These are phyloP conservation scores for Somion occarium DNA, from an alignment of 1,284 basidiomycete species.

Conservation along the genomic window DNA sequence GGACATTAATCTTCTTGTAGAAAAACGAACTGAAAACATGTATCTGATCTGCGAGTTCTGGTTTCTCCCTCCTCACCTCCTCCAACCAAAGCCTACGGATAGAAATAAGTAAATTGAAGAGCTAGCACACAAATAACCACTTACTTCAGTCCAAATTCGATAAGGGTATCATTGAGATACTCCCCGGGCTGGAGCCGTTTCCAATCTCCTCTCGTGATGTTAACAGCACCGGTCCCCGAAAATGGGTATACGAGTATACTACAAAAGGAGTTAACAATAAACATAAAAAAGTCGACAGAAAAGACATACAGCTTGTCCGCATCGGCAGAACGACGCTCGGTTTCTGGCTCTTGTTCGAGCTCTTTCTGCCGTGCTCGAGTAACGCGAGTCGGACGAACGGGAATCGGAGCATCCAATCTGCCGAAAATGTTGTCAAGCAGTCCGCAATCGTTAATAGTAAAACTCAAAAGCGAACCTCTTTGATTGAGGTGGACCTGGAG, in stretches of 20 bases:
- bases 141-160: slow-evolving; percentile 93
- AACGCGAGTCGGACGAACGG: not conserved
- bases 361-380: slow-evolving; percentile 9
- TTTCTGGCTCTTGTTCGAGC: not conserved
- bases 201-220: slow-evolving; percentile 75
- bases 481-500: no score
- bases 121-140: slow-evolving; percentile 22
- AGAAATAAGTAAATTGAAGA: not conserved
- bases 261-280: not conserved
- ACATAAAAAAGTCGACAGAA: slow-evolving; percentile 7
- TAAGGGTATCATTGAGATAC: slow-evolving; percentile 92
- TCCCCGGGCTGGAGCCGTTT: slow-evolving; percentile 71
- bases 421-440: not conserved
- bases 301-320: slow-evolving; percentile 59
- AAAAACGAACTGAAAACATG: slow-evolving; percentile 98
- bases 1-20: slow-evolving; percentile 86
- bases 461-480: no score
- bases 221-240: slow-evolving; percentile 65
- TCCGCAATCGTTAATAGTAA: no score
- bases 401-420: not conserved
- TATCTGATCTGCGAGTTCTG: slow-evolving; percentile 66
- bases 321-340: slow-evolving; percentile 32
- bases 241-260: slow-evolving; percentile 78
- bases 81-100: slow-evolving; percentile 60
- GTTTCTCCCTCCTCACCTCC: slow-evolving; percentile 47